Evolutionary conservation across 2,329 filamentous ascomycete species (phyloP).

Genomic region (Aspergillus chevalieri): DNA sequence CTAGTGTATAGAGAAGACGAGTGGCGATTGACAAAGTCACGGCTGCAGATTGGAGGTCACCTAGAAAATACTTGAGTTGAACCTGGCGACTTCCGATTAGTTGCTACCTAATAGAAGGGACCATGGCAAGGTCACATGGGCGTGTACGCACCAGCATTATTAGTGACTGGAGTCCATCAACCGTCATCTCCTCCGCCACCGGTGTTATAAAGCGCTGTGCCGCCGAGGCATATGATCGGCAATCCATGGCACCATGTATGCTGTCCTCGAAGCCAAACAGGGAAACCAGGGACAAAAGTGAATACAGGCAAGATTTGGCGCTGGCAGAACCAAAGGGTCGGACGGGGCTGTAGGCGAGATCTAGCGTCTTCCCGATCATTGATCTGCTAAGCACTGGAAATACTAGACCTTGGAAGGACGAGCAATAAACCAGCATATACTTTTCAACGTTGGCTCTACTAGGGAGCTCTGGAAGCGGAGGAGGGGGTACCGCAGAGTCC

Average conservation of each 20-base stretch:
- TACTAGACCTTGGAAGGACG: conserved; percentile 7
- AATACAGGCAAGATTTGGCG: conserved; percentile 8
- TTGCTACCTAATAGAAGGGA: too few species aligned
- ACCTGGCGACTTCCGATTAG: too few species aligned
- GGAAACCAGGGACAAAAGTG: conserved; percentile 2
- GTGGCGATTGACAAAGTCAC: conserved; percentile 11
- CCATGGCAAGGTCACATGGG: too few species aligned
- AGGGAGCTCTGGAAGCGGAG: neutral
- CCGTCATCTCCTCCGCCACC: conserved; percentile 10
- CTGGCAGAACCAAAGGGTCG: conserved; percentile 2
- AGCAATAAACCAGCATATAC: conserved; percentile 3
- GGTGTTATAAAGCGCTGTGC: conserved; percentile 3
- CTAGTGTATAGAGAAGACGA: conserved; percentile 9
- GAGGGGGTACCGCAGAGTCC: neutral
- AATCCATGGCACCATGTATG: conserved; percentile 5
- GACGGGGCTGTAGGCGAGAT: conserved; percentile 5
- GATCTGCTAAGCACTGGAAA: conserved; percentile 10
- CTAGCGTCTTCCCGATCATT: conserved; percentile 4
- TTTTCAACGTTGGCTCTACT: conserved; percentile 1
- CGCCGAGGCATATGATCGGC: conserved; percentile 4
- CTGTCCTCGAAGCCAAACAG: conserved; percentile 6
- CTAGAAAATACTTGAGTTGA: conserved; percentile 12
- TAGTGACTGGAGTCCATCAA: conserved; percentile 8
- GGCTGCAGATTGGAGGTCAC: conserved; percentile 9
- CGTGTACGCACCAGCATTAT: conserved; percentile 9